phyloP scores from a whole-genome alignment of 108 stramenopile species.

The Skeletonema potamos region DNA sequence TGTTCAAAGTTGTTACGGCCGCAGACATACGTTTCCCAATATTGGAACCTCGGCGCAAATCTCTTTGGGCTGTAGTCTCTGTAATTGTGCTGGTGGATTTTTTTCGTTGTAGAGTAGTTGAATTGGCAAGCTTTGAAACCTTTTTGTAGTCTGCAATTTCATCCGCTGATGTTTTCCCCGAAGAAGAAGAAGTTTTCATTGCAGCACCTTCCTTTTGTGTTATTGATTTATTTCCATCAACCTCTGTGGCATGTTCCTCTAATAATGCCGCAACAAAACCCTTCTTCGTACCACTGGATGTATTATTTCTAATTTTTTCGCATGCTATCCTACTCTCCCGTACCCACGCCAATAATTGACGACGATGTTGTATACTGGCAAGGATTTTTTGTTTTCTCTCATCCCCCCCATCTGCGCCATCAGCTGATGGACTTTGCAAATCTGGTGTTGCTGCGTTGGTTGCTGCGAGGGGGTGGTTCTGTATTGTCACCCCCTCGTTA shows the following conservation, averaged over 20 bases:
- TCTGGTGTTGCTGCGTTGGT: background rate
- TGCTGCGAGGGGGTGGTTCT: background rate
- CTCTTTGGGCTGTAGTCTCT: conserved; percentile 12
- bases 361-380: conserved; percentile 18
- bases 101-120: conserved; percentile 1
- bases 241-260: background rate
- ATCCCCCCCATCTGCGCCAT: background rate
- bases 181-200: background rate
- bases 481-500: background rate
- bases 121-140: conserved; percentile 4
- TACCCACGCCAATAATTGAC: conserved; percentile 16
- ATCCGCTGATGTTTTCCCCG: background rate
- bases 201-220: background rate
- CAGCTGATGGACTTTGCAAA: background rate
- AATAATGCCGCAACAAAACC: conserved; percentile 9
- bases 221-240: background rate
- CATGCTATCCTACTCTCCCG: conserved; percentile 5
- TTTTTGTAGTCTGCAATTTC: conserved; percentile 18
- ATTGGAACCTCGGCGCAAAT: conserved; percentile 55
- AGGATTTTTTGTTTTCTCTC: conserved; percentile 6
- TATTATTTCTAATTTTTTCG: background rate
- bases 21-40: conserved; percentile 79
- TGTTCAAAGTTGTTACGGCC: conserved; percentile 55
- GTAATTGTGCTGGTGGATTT: background rate
- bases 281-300: conserved; percentile 1